Evolutionary conservation across 768 basidiomycete species (phyloP).

Genomic region (Chalciporus pseudorubinellus): DNA sequence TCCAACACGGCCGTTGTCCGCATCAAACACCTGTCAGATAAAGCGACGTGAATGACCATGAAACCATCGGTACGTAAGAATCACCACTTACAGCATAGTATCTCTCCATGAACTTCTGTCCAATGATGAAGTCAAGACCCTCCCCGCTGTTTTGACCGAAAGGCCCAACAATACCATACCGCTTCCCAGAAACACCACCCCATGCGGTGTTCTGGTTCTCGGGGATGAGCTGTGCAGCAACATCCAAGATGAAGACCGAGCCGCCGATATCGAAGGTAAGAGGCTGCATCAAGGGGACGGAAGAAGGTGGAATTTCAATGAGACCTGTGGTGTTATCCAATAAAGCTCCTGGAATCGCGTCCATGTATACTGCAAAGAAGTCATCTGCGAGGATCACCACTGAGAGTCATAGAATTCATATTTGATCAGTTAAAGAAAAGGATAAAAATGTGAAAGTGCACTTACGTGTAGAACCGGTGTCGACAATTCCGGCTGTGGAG

Average conservation of each 20-base stretch:
- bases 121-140: slow-evolving; percentile 16
- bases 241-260: slow-evolving; percentile 8
- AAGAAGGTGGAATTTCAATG: slow-evolving; percentile 12
- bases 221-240: slow-evolving; percentile 15
- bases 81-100: slow-evolving; percentile 12
- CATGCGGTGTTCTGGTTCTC: slow-evolving; percentile 6
- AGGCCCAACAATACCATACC: slow-evolving; percentile 8
- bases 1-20: slow-evolving; percentile 11
- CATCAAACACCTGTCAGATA: slow-evolving; percentile 13
- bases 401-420: not conserved
- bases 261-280: slow-evolving; percentile 12
- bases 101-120: slow-evolving; percentile 18
- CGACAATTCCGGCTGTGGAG: slow-evolving; percentile 29
- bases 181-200: slow-evolving; percentile 6
- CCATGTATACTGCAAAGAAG: slow-evolving; percentile 16
- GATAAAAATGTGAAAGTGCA: not conserved
- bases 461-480: slow-evolving; percentile 27
- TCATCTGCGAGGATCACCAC: slow-evolving; percentile 24
- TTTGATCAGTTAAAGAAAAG: not conserved
- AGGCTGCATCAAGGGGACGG: slow-evolving; percentile 10
- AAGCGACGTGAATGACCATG: not conserved
- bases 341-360: slow-evolving; percentile 14
- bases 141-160: not conserved
- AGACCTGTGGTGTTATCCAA: slow-evolving; percentile 4
- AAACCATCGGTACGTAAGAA: not conserved